Conservation (phyloP, 352 stramenopile species). For the Phytophthora crassamura region DNA sequence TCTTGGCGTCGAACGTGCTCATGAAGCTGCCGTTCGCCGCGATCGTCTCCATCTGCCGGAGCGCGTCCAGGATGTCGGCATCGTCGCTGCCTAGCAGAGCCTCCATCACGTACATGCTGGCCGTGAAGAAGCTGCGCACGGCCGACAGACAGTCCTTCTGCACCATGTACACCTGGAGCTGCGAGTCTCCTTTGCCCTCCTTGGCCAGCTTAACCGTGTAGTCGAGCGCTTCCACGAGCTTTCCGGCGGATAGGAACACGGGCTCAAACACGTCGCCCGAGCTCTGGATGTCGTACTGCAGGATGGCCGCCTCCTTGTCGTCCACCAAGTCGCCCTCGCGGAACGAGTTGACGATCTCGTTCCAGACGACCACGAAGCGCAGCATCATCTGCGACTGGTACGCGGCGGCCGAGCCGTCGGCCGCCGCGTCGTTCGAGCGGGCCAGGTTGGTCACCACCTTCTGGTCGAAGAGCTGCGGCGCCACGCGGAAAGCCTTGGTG, state of each 20-base stretch:
- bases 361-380: slow-evolving; percentile 84
- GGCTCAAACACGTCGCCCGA: slow-evolving; percentile 80
- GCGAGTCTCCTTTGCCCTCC: slow-evolving; percentile 72
- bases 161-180: slow-evolving; percentile 70
- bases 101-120: slow-evolving; percentile 77
- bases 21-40: slow-evolving; percentile 68
- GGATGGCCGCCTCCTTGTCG: slow-evolving; percentile 75
- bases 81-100: slow-evolving; percentile 69
- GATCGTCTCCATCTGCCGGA: slow-evolving; percentile 73
- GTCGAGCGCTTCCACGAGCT: slow-evolving; percentile 68
- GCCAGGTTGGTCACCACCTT: slow-evolving; percentile 76
- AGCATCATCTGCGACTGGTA: slow-evolving; percentile 81
- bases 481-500: slow-evolving; percentile 69
- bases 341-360: slow-evolving; percentile 84
- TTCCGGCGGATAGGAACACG: slow-evolving; percentile 80
- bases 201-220: slow-evolving; percentile 68
- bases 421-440: slow-evolving; percentile 61
- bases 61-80: slow-evolving; percentile 64
- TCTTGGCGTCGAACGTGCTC: slow-evolving; percentile 67
- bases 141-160: slow-evolving; percentile 75
- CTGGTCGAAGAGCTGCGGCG: slow-evolving; percentile 71
- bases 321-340: slow-evolving; percentile 75
- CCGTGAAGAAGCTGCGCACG: slow-evolving; percentile 80
- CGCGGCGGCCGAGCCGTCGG: slow-evolving; percentile 47
- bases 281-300: slow-evolving; percentile 80